Evolutionary conservation across 345 rosid species (phyloP), one percentile per base, ranked within the genome.

Genomic region (Salix dunnii): DNA sequence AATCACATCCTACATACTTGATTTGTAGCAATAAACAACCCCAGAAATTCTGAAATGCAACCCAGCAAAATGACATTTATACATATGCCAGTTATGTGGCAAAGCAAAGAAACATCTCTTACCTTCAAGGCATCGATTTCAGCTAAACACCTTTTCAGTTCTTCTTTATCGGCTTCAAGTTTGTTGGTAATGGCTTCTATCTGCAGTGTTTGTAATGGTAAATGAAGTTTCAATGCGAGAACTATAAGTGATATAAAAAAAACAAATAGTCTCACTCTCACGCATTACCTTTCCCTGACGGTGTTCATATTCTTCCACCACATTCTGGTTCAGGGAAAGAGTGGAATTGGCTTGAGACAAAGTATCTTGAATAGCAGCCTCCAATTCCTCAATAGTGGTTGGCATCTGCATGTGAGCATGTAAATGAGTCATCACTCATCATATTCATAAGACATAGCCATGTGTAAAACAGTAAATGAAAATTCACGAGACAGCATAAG

Each of bases 351-450:
- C 97, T 85, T 90, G 93, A 79, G 94, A 84, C 36, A 86, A 73
- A 74, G 81, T 87, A 79, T 93, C 99, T 82, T 91, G 91, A 72
- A 93, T 93, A 20, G 96, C 96, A 65, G 97, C 99, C 81, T 91
- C 91, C 83, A 95, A 72, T 78, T 95, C 97, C 88, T 93, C 99
- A 51, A 95, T 77, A 18, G 97, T 93, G 12, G 78, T 66, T n/a
- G 84, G 84, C 84, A 81, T 77, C 84, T 81, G 62, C 43, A 69
- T 5, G 30, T 9, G 48, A 69, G 51, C 25, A 36, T 17, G 14
- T 40, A n/a, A 23, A 48, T 68, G 17, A 17, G 58, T 42, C 46
- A 42, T 11, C 46, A 42, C 46, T 20, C 33, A 43, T 27, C 58
- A 40, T 65, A 17, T 36, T 73, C 14, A 1, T 6, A 74, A 10